phyloP scores from a whole-genome alignment of 768 basidiomycete genomes.

The Tylopilus vinaceipallidus region DNA sequence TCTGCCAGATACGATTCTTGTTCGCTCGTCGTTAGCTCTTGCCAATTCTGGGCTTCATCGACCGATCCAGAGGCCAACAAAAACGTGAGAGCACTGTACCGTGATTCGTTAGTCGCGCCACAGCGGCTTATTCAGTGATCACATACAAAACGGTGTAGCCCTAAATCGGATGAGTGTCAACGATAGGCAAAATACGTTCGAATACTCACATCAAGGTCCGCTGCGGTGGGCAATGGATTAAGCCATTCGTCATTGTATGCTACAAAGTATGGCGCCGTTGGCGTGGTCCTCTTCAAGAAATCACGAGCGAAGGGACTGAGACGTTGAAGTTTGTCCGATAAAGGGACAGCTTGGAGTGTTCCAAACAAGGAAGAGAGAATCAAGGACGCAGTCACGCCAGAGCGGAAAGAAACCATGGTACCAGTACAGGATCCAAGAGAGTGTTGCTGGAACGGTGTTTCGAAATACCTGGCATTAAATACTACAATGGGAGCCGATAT shows the following conservation, averaged over 20 bases:
- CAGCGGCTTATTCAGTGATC: neutral
- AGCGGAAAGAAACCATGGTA: constrained; percentile 17
- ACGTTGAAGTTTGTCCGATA: constrained; percentile 22
- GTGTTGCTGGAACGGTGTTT: too few species aligned
- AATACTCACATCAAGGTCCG: constrained; percentile 40
- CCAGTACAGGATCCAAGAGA: neutral
- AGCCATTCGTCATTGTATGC: constrained; percentile 42
- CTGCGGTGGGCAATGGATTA: constrained; percentile 42
- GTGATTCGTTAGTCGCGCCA: neutral
- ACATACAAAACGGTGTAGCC: constrained; percentile 36
- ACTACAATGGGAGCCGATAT: neutral
- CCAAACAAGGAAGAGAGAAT: constrained; percentile 8
- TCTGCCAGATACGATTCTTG: constrained; percentile 43
- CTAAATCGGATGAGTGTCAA: constrained; percentile 11
- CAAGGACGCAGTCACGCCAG: neutral
- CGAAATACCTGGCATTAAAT: constrained; percentile 25
- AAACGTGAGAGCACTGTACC: constrained; percentile 40
- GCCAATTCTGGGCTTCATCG: constrained; percentile 48
- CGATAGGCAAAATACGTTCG: neutral
- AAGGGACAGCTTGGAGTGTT: constrained; percentile 13
- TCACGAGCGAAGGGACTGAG: constrained; percentile 23
- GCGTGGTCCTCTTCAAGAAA: constrained; percentile 22
- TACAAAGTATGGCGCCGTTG: constrained; percentile 49
- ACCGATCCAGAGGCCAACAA: constrained; percentile 38
- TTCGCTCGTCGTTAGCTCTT: constrained; percentile 33